phyloP scores from a whole-genome alignment of 2,329 filamentous ascomycete species.

The Trichoderma sp. region DNA sequence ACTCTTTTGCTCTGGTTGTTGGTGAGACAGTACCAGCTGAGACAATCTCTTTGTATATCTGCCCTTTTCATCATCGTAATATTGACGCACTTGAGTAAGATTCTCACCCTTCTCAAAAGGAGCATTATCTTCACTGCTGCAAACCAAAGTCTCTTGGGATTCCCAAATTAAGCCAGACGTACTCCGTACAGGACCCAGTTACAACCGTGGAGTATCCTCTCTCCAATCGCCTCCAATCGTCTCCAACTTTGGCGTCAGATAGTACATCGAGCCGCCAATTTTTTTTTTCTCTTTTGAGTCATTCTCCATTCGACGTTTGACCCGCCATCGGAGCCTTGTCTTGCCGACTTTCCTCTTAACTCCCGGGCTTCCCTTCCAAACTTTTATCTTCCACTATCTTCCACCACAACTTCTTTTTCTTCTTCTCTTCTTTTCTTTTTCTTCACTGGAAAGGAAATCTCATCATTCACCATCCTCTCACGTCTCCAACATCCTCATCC shows the following conservation, averaged over 20 bases:
- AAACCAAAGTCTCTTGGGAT: neutral
- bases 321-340: constrained; percentile 12
- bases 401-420: neutral
- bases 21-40: neutral
- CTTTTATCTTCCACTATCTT: neutral
- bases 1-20: neutral
- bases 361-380: neutral
- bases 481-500: neutral
- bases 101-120: neutral
- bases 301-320: constrained; percentile 12
- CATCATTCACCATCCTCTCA: neutral
- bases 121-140: neutral
- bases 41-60: neutral
- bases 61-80: neutral
- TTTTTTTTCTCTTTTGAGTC: constrained; percentile 5
- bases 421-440: neutral
- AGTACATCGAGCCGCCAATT: neutral
- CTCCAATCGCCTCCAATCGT: neutral
- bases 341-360: neutral
- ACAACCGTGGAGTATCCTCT: neutral
- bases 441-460: neutral
- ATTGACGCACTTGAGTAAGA: neutral
- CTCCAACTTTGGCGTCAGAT: neutral
- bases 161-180: neutral
- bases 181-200: neutral